Percentiles rank a stretch among this genome's conserved stretches.
Evolutionary conservation across 176 grass and related monocot species (phyloP).

Genomic region (sorghum (Sorghum bicolor)): DNA sequence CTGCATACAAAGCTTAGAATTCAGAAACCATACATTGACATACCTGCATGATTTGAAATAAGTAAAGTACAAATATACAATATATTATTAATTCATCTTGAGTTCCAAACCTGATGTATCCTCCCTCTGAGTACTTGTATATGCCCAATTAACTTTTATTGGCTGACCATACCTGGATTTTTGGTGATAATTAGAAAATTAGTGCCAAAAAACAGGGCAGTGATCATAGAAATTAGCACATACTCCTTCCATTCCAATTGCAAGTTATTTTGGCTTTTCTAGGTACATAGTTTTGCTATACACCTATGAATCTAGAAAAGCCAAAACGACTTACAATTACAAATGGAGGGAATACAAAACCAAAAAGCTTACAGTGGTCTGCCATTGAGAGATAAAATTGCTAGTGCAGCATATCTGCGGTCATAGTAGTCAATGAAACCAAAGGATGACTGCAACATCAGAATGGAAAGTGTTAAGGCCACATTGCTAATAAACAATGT

Average conservation of each 20-base stretch:
- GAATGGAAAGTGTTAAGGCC: background rate
- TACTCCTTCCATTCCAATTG: background rate
- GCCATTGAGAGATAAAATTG: constrained; percentile 91
- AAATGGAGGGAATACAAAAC: background rate
- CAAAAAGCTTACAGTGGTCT: constrained; percentile 74
- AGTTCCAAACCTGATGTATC: constrained; percentile 83
- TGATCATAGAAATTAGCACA: constrained; percentile 8
- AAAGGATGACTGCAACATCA: constrained; percentile 80
- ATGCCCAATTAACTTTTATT: constrained; percentile 99
- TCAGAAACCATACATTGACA: constrained; percentile 11
- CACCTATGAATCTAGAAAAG: background rate
- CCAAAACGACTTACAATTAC: background rate
- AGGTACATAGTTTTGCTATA: background rate
- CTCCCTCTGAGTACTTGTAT: constrained; percentile 92
- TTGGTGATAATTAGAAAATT: constrained; percentile 4
- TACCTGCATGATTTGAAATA: background rate
- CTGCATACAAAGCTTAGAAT: constrained; percentile 39
- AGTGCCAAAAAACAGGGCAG: constrained; percentile 1
- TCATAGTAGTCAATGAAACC: constrained; percentile 99
- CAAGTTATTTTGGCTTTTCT: background rate
- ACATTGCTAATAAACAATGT: constrained; percentile 12
- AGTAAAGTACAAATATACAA: constrained; percentile 11
- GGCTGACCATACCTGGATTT: constrained; percentile 83
- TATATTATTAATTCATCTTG: constrained; percentile 17
- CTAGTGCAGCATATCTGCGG: constrained; percentile 83